Conservation (phyloP, 2,329 filamentous ascomycete species). For the Aspergillus fructus region DNA sequence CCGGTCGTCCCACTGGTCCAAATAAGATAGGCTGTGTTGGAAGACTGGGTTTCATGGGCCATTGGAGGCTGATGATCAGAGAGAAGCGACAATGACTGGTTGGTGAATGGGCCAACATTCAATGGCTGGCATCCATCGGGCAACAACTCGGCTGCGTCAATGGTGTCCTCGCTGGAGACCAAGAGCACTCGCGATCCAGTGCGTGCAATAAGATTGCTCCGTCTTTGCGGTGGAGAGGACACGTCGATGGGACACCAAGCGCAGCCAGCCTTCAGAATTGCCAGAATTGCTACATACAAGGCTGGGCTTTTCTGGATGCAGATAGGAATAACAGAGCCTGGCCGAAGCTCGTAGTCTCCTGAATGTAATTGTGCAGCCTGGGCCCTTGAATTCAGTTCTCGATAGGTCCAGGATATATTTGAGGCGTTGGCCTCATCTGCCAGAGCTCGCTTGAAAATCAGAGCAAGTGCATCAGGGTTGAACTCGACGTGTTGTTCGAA, state of each 20-base stretch:
- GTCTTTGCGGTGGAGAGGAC: constrained; percentile 37
- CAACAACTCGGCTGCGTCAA: constrained; percentile 6
- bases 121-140: constrained; percentile 28
- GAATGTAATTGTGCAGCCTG: constrained; percentile 28
- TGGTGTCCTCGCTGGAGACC: constrained; percentile 21
- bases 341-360: not conserved
- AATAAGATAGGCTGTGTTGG: constrained; percentile 38
- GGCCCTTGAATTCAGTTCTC: constrained; percentile 36
- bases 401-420: constrained; percentile 33
- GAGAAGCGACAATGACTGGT: no score
- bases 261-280: constrained; percentile 43
- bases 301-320: constrained; percentile 41
- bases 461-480: constrained; percentile 26
- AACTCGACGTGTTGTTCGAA: constrained; percentile 29
- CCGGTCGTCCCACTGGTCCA: constrained; percentile 41
- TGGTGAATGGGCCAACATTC: not conserved
- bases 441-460: constrained; percentile 31
- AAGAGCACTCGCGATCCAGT: constrained; percentile 33
- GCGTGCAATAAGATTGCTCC: constrained; percentile 38
- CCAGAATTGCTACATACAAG: constrained; percentile 43
- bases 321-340: constrained; percentile 33
- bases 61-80: not conserved
- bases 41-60: constrained; percentile 7
- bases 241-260: constrained; percentile 45
- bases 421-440: constrained; percentile 15